These are phyloP conservation scores for Yamadazyma spencermartinsiae DNA, from an alignment of 1,139 yeast species.

Conservation along the genomic window DNA sequence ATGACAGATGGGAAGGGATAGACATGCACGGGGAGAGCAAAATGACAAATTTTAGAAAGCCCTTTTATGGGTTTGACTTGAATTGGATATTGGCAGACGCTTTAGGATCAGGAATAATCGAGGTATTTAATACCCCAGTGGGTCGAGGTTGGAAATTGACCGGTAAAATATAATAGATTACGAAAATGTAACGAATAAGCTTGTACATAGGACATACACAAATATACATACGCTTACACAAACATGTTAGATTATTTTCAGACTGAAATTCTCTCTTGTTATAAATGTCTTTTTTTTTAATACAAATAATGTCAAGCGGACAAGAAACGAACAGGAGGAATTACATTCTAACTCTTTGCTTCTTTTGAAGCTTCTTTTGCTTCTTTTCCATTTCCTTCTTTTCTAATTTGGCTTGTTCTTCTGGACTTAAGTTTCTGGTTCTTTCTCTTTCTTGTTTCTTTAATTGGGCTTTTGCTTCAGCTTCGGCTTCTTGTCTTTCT, in stretches of 20 bases:
- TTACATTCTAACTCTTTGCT: slow-evolving; percentile 42
- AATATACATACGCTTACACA: slow-evolving; percentile 15
- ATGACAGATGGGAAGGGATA: slow-evolving; percentile 50
- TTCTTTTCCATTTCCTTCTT: slow-evolving; percentile 55
- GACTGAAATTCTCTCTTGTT: not conserved
- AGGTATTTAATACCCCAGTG: slow-evolving; percentile 67
- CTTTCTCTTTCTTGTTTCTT: slow-evolving; percentile 61
- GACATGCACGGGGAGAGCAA: slow-evolving; percentile 27
- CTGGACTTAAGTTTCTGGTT: slow-evolving; percentile 59
- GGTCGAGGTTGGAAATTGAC: slow-evolving; percentile 72
- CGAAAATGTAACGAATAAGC: not conserved
- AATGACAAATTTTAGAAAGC: slow-evolving; percentile 51
- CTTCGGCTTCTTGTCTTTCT: slow-evolving; percentile 64
- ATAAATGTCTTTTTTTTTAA: not conserved
- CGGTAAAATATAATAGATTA: slow-evolving; percentile 33
- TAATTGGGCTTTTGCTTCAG: slow-evolving; percentile 67
- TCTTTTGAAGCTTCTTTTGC: slow-evolving; percentile 43
- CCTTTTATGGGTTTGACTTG: slow-evolving; percentile 59
- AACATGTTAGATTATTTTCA: not conserved
- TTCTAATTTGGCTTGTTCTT: slow-evolving; percentile 73
- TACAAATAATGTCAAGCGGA: not conserved
- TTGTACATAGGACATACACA: slow-evolving; percentile 2
- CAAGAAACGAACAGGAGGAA: not conserved
- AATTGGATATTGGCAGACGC: slow-evolving; percentile 67
- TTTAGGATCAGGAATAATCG: slow-evolving; percentile 68